phyloP scores from a whole-genome alignment of 2,329 filamentous ascomycete genomes.

The Penicillium sp. region DNA sequence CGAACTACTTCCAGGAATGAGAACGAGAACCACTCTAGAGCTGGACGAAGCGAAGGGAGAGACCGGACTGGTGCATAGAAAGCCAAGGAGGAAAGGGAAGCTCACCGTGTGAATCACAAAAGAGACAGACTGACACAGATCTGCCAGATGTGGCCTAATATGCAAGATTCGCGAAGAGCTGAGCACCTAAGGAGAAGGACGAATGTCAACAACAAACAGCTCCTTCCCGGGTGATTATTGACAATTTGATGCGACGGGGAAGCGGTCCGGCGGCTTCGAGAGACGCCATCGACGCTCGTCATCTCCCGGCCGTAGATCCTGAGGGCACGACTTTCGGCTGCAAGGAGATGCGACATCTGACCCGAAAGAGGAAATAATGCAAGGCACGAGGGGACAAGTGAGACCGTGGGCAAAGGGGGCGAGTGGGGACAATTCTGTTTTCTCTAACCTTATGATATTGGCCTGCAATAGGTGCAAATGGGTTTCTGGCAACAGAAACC shows the following conservation, averaged over 20 bases:
- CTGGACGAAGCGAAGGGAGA: conserved; percentile 10
- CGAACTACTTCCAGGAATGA: conserved; percentile 40
- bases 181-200: conserved; percentile 22
- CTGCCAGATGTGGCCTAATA: conserved; percentile 29
- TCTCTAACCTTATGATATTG: conserved; percentile 29
- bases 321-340: conserved; percentile 30
- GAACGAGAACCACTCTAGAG: conserved; percentile 25
- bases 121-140: conserved; percentile 18
- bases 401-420: conserved; percentile 28
- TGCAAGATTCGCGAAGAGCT: conserved; percentile 25
- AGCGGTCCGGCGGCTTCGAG: conserved; percentile 25
- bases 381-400: conserved; percentile 33
- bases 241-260: conserved; percentile 17
- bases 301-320: conserved; percentile 22
- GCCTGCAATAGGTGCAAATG: conserved; percentile 14
- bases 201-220: conserved; percentile 38
- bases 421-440: conserved; percentile 7
- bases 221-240: conserved; percentile 7
- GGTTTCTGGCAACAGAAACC: conserved; percentile 15
- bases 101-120: conserved; percentile 24
- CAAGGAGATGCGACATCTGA: conserved; percentile 33
- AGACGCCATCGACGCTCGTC: conserved; percentile 28
- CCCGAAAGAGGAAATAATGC: conserved; percentile 31
- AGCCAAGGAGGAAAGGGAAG: conserved; percentile 6
- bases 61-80: conserved; percentile 32